Percentiles rank a stretch among this genome's conserved stretches.
These are phyloP conservation scores for Lachancea nothofagi DNA, from an alignment of 805 yeast genomes.

Conservation along the genomic window DNA sequence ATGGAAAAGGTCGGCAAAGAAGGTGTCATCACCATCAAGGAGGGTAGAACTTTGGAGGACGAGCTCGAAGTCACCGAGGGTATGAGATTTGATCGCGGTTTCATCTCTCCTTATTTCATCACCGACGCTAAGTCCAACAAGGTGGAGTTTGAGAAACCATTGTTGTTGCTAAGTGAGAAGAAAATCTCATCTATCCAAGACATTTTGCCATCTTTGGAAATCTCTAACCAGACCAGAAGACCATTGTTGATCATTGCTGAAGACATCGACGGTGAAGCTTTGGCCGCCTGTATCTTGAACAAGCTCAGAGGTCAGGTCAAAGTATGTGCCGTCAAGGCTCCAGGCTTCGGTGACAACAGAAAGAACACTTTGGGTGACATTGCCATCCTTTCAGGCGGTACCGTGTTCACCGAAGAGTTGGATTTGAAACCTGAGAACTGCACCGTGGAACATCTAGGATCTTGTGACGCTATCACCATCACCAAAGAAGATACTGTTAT, in stretches of 20 bases:
- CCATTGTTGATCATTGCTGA: constrained; percentile 92
- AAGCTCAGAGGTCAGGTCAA: constrained; percentile 97
- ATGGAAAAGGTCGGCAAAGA: constrained; percentile 99
- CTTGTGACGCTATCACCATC: constrained; percentile 84
- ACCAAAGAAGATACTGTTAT: constrained; percentile 95
- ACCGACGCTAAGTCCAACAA: constrained; percentile 89
- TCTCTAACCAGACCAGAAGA: constrained; percentile 88
- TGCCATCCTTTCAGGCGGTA: constrained; percentile 92
- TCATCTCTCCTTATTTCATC: constrained; percentile 93
- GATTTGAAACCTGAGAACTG: constrained; percentile 94
- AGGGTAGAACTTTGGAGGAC: constrained; percentile 94
- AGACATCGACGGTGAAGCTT: constrained; percentile 96
- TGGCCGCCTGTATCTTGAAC: constrained; percentile 95
- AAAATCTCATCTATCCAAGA: constrained; percentile 87
- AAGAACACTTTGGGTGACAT: constrained; percentile 96
- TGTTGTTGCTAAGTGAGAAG: constrained; percentile 84
- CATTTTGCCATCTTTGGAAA: constrained; percentile 85
- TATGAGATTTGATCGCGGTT: constrained; percentile 97
- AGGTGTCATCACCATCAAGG: constrained; percentile 97
- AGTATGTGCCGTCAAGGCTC: constrained; percentile 93
- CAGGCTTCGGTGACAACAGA: constrained; percentile 99
- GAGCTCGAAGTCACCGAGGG: constrained; percentile 97
- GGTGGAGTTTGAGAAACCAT: constrained; percentile 92
- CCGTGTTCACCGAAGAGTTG: constrained; percentile 78
- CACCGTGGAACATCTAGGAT: constrained; percentile 81